Base-by-base conservation (phyloP, 2,329 filamentous ascomycete genomes). In the Cladosporium sp. region DNA sequence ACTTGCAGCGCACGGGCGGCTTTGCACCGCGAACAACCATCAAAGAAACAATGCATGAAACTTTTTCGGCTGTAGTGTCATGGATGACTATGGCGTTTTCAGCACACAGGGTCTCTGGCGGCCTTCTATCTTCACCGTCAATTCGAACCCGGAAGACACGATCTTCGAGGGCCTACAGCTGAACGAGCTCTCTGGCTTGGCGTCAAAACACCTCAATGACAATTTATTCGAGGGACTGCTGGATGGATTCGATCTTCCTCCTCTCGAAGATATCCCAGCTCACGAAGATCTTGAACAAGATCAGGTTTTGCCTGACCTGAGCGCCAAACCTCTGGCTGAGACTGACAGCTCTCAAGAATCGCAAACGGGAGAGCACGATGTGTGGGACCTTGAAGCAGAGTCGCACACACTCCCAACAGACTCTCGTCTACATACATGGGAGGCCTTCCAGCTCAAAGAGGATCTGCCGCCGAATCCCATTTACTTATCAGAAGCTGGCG, bases 401-500 rank as follows among this genome's bases (percentile, higher is more conserved):
- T 57, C 76, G n/a, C 73, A 73, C 5, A 72, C 72, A 0, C 72
- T 69, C 4, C 72, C 76, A 6, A 72, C 78, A 21, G 65, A 74
- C 26, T 63, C 74, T 1, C 62, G 66, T 46, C 86, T 88, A 71
- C 85, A 84, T 67, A 89, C 88, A 0, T 95, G 91, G 91, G 88
- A 92, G 69, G 79, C 77, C 1, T 93, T 93, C 70, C 67, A 67
- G 30, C 60, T 61, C 18, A 58, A 66, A 39, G 28, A 14, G 39
- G 56, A 59, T 18, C 78, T 83, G 1, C 74, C 77, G 13, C 70
- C 77, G 0, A 74, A 80, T n/a, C 73, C 79, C 5, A 76, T 83
- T 1, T 89, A 91, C 67, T 78, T 93, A 14, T 89, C 87, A 2
- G 91, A 95, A 76, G 86, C 88, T 30, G 89, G 89, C 0, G 81